A percentile compares a stretch with the other conserved stretches of the same genome.
Conservation (phyloP, 768 basidiomycete species). For the Agrocybe pediades region DNA sequence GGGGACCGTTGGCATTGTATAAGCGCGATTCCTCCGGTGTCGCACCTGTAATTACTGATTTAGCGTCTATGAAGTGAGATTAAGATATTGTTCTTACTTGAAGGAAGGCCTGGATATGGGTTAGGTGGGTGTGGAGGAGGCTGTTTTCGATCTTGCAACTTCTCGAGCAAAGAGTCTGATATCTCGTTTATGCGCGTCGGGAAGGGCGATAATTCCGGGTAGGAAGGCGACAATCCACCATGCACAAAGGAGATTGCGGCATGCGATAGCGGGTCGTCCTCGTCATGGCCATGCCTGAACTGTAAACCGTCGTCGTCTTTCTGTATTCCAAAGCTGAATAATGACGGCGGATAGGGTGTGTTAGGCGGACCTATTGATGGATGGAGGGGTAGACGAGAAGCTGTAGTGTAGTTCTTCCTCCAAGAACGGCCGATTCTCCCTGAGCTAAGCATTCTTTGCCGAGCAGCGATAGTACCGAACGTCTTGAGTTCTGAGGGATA, state of each 20-base stretch:
- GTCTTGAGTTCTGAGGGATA: conserved; percentile 80
- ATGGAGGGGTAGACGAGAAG: conserved; percentile 82
- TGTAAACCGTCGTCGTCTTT: conserved; percentile 24
- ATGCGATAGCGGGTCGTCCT: conserved; percentile 43
- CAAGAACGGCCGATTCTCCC: conserved; percentile 83
- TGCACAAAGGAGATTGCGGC: conserved; percentile 92
- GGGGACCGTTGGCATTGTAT: conserved; percentile 77
- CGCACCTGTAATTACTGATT: conserved; percentile 38
- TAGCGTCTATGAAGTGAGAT: not conserved
- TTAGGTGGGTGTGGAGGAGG: conserved; percentile 83
- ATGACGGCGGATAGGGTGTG: conserved; percentile 51
- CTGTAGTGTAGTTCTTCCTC: conserved; percentile 83
- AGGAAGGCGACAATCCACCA: conserved; percentile 83
- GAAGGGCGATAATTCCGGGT: conserved; percentile 76
- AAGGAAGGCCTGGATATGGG: conserved; percentile 73
- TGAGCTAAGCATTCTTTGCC: conserved; percentile 72
- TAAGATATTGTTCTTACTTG: conserved; percentile 27
- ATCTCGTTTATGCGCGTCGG: conserved; percentile 82
- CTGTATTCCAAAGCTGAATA: conserved; percentile 23
- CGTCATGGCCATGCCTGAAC: not conserved
- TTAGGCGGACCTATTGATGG: conserved; percentile 68
- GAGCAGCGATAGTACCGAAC: conserved; percentile 70
- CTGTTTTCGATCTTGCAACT: conserved; percentile 64
- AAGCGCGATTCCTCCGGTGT: conserved; percentile 69
- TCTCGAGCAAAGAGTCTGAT: conserved; percentile 66